Evolutionary conservation across 768 basidiomycete species (phyloP), one percentile per base, ranked within the genome.

Genomic region (Kwoniella pini): DNA sequence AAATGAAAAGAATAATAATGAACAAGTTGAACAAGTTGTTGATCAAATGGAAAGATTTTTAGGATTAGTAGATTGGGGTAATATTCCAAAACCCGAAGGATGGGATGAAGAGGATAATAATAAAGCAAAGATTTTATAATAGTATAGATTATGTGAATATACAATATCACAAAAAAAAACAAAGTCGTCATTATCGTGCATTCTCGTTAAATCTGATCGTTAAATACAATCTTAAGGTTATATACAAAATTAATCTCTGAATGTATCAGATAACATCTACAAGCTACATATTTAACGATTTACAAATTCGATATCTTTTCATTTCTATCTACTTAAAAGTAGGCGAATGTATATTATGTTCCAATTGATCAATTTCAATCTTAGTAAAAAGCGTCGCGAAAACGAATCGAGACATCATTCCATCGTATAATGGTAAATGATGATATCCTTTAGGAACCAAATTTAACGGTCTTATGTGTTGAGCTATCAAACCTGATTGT

Each of bases 341-440:
- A n/a, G n/a, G n/a, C n/a, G n/a, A n/a, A n/a, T n/a, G n/a, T n/a
- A n/a, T n/a, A n/a, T n/a, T n/a, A n/a, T n/a, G n/a, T 7, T 36
- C 33, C 33, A 36, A 7, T 36, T 36, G 33, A 36, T 67, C 64
- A 22, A 91, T 77, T 17, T 82, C 79, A 45, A 87, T 84, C 56
- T 84, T 80, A 21, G 95, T 87, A 70, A 97, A 96, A 17, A 98
- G 81, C n/a, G 93, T 93, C 22, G 93, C 91, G 79, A 94, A 97
- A 50, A 97, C 81, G 71, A 88, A 90, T 71, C 93, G 91, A 38
- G 88, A 88, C 43, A 91, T 85, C 74, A 93, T 88, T 1, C 84
- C 80, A 77, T 98, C 95, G 70, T 92, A 90, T 33, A 98, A 80
- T 0, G 95, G 92, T 4, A 98, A 77, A 78, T 98, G 90, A 7